These are phyloP conservation scores for Boletus sensibilis DNA, from an alignment of 768 basidiomycete genomes.

Conservation along the genomic window DNA sequence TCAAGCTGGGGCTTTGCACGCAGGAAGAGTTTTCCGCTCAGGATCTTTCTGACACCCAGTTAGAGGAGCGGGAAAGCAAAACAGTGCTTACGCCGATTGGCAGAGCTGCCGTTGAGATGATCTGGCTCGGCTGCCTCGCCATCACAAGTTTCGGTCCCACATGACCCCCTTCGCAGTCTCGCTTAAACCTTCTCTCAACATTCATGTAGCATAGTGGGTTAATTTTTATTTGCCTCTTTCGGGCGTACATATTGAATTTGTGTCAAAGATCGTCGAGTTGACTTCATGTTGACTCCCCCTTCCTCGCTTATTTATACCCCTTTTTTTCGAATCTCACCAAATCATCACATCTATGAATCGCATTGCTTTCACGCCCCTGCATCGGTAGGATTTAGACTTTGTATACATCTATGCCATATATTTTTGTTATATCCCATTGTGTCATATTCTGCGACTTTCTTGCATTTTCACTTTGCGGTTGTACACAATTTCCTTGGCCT, in stretches of 20 bases:
- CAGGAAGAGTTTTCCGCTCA: slow-evolving; percentile 21
- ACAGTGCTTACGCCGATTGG: slow-evolving; percentile 46
- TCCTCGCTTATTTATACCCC: slow-evolving; percentile 4
- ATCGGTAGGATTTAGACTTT: slow-evolving; percentile 25
- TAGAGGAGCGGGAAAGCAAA: slow-evolving; percentile 45
- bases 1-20: slow-evolving; percentile 66
- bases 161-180: slow-evolving; percentile 6
- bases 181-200: neutral
- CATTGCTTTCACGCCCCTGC: slow-evolving; percentile 10
- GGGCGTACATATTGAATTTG: neutral
- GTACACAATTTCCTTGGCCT: slow-evolving; percentile 18
- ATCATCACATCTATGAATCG: slow-evolving; percentile 9
- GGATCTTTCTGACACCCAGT: slow-evolving; percentile 23
- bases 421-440: slow-evolving; percentile 11
- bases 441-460: slow-evolving; percentile 10
- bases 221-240: slow-evolving; percentile 1
- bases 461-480: slow-evolving; percentile 15
- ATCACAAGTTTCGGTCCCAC: slow-evolving; percentile 41
- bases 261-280: neutral
- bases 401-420: slow-evolving; percentile 17
- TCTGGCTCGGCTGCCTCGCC: slow-evolving; percentile 54
- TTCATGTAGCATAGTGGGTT: slow-evolving; percentile 16
- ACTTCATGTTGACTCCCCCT: neutral
- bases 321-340: neutral
- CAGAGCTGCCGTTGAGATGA: slow-evolving; percentile 51